Evolutionary conservation across 768 basidiomycete genomes (phyloP).

Genomic region (Rhodotorula taiwanensis): DNA sequence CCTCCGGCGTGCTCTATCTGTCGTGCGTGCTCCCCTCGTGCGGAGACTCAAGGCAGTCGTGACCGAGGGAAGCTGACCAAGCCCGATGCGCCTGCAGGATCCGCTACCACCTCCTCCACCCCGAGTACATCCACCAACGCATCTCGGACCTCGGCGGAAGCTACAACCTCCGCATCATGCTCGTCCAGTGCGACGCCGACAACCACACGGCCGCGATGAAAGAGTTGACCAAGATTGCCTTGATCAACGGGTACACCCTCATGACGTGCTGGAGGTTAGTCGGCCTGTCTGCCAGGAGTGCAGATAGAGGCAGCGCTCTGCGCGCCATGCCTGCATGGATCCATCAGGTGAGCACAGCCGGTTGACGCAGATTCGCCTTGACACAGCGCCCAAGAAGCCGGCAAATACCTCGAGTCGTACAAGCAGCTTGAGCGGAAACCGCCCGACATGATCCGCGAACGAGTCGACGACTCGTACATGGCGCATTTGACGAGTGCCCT

Average conservation of each 20-base stretch:
- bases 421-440: slow-evolving; percentile 92
- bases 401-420: slow-evolving; percentile 78
- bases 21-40: slow-evolving; percentile 60
- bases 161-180: slow-evolving; percentile 75
- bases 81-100: slow-evolving; percentile 52
- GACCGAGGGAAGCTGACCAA: no score
- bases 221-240: slow-evolving; percentile 75
- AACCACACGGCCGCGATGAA: slow-evolving; percentile 87
- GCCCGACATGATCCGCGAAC: slow-evolving; percentile 89
- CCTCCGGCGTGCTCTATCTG: slow-evolving; percentile 83
- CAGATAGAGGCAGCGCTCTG: no score
- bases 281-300: no score
- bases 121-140: slow-evolving; percentile 88
- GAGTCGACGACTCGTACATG: slow-evolving; percentile 78
- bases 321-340: no score
- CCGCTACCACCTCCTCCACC: slow-evolving; percentile 91
- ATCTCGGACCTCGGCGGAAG: slow-evolving; percentile 76
- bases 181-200: slow-evolving; percentile 84
- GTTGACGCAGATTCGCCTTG: no score
- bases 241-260: slow-evolving; percentile 88
- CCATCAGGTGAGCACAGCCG: background rate
- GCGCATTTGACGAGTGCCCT: slow-evolving; percentile 72
- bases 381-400: slow-evolving; percentile 83
- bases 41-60: no score
- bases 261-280: slow-evolving; percentile 84